Conservation (phyloP, 371 early-diverging fungal genomes). For the Mortierella sp. region DNA sequence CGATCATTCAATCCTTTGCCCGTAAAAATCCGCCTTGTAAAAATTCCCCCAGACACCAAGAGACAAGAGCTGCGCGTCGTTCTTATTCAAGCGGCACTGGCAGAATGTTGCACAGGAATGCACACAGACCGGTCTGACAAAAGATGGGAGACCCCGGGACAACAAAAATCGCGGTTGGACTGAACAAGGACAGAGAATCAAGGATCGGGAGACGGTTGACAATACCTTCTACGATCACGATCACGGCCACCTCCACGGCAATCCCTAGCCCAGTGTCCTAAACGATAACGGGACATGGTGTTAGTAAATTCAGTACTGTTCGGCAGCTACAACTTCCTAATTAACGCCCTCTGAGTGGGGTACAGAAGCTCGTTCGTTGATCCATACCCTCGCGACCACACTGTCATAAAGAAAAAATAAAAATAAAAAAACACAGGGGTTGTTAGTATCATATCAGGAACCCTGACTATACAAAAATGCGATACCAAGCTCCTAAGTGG, state of each 20-base stretch:
- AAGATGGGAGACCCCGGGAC: constrained; percentile 20
- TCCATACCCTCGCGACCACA: constrained; percentile 72
- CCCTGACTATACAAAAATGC: no score
- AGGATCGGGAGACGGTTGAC: constrained; percentile 23
- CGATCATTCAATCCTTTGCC: no score
- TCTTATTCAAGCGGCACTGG: constrained; percentile 19
- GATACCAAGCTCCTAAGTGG: no score
- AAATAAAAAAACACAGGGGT: neutral
- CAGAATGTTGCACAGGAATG: constrained; percentile 3
- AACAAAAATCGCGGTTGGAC: constrained; percentile 21
- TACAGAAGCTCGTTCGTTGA: neutral
- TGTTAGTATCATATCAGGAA: no score
- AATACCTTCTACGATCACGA: constrained; percentile 56
- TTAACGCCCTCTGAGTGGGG: no score
- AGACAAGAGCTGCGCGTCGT: no score
- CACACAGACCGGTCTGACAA: constrained; percentile 8
- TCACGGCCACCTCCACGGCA: constrained; percentile 62
- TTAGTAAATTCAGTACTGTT: no score
- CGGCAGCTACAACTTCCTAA: no score
- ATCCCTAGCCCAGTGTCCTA: constrained; percentile 84
- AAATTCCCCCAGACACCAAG: neutral
- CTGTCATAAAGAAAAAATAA: constrained; percentile 13
- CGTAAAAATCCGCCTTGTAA: no score
- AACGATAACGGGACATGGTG: no score
- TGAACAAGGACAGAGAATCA: constrained; percentile 13